Conservation (phyloP, 495 filamentous ascomycete genomes). For the Aspergillus nanangensis region DNA sequence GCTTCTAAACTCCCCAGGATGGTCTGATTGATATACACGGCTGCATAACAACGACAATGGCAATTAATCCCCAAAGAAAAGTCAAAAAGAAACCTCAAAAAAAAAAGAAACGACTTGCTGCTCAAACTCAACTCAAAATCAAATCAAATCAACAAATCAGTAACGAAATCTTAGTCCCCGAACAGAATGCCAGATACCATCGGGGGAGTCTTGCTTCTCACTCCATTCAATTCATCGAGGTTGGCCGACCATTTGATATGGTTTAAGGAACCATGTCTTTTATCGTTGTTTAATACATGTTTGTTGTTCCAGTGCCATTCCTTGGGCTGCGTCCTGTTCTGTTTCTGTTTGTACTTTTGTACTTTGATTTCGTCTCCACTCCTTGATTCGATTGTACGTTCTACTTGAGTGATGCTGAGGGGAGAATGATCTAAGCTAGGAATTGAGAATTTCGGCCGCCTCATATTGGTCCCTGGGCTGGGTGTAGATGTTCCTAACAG, state of each 20-base stretch:
- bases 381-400: too few species aligned
- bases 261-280: slow-evolving; percentile 23
- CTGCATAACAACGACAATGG: too few species aligned
- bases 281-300: slow-evolving; percentile 26
- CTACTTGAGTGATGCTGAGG: too few species aligned
- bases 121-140: too few species aligned
- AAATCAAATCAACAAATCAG: too few species aligned
- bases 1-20: too few species aligned
- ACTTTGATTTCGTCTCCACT: slow-evolving; percentile 14
- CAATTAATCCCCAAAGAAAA: too few species aligned
- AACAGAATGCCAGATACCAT: background rate
- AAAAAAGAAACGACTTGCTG: too few species aligned
- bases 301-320: slow-evolving; percentile 14
- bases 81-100: too few species aligned
- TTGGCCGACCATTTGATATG: slow-evolving; percentile 7
- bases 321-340: slow-evolving; percentile 10
- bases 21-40: too few species aligned
- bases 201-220: background rate
- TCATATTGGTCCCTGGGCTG: slow-evolving; percentile 22
- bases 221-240: slow-evolving; percentile 1
- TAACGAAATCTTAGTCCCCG: too few species aligned
- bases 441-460: slow-evolving; percentile 45
- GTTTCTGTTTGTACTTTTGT: background rate
- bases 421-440: slow-evolving; percentile 27
- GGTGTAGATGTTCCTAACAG: background rate